A percentile compares a stretch with the other conserved stretches of the same genome.
Evolutionary conservation across 106 monocot genomes (phyloP).

Genomic region (Narthecium ossifragum): DNA sequence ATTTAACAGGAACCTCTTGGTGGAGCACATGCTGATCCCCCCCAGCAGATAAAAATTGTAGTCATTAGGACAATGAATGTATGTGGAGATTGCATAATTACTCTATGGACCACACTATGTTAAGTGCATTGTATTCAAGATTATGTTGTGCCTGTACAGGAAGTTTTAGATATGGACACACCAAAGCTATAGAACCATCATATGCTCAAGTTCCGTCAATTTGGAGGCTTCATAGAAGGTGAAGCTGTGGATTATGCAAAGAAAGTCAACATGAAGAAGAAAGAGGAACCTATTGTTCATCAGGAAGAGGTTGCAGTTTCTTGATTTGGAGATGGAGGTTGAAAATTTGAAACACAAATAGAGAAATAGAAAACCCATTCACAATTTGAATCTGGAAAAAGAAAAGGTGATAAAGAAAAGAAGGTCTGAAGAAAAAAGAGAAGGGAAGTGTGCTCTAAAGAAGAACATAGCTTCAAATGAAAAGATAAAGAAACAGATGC

Average conservation of each 20-base stretch:
- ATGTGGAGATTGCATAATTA: no score
- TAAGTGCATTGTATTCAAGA: no score
- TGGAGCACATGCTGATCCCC: conserved; percentile 79
- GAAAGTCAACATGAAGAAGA: conserved; percentile 37
- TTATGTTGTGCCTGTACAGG: conserved; percentile 13
- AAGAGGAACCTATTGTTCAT: conserved; percentile 19
- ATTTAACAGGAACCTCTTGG: conserved; percentile 77
- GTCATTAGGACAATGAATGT: conserved; percentile 60
- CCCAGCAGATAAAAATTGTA: conserved; percentile 70
- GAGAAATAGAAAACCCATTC: no score
- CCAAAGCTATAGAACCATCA: conserved; percentile 20
- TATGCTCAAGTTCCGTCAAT: conserved; percentile 26
- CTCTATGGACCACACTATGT: no score
- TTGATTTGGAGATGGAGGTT: conserved; percentile 20
- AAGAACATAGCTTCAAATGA: no score
- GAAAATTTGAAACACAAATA: conserved; percentile 35
- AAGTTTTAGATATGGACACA: conserved; percentile 27
- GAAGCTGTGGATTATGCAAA: conserved; percentile 23
- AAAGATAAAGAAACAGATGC: no score
- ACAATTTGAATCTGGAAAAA: no score
- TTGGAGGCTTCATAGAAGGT: conserved; percentile 34
- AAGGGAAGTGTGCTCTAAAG: no score
- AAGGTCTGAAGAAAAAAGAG: no score
- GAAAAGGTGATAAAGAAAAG: no score
- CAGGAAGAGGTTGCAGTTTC: conserved; percentile 3